These are phyloP conservation scores for Middelhovenomyces tepae DNA, from an alignment of 805 yeast genomes.

Conservation along the genomic window DNA sequence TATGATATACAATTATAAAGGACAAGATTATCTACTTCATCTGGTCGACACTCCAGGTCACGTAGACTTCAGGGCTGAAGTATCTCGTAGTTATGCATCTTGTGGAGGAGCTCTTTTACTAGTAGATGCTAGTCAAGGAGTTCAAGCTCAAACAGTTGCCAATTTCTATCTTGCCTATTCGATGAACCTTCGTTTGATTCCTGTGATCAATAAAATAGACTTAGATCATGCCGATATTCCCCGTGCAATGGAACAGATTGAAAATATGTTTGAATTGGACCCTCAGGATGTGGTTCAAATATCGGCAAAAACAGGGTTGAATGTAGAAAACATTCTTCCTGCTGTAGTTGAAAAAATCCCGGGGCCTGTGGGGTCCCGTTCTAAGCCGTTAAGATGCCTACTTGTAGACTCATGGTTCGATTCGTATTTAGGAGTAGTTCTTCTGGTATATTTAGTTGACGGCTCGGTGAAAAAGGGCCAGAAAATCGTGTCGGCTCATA, in stretches of 20 bases:
- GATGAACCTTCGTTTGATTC: constrained; percentile 70
- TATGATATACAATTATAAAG: constrained; percentile 67
- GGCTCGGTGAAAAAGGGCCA: constrained; percentile 70
- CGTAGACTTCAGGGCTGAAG: constrained; percentile 92
- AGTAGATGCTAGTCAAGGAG: constrained; percentile 94
- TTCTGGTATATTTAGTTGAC: constrained; percentile 76
- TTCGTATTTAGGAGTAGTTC: constrained; percentile 80
- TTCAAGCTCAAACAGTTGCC: constrained; percentile 98
- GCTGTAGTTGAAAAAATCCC: constrained; percentile 76
- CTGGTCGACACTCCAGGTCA: constrained; percentile 97
- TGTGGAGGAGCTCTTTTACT: constrained; percentile 88
- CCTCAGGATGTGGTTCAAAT: constrained; percentile 69
- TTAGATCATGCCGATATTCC: constrained; percentile 79
- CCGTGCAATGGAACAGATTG: constrained; percentile 76
- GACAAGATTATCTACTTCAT: constrained; percentile 74
- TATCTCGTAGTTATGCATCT: constrained; percentile 86
- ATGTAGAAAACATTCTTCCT: constrained; percentile 73
- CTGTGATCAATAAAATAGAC: constrained; percentile 89
- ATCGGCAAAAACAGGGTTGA: constrained; percentile 85
- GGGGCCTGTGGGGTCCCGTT: constrained; percentile 52
- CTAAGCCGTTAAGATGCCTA: constrained; percentile 56
- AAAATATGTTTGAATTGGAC: constrained; percentile 70
- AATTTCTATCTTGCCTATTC: constrained; percentile 86
- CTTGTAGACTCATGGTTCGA: constrained; percentile 98
- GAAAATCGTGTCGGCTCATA: constrained; percentile 68